Percentiles rank a stretch among this genome's conserved stretches.
These are phyloP conservation scores for Penicillium roqueforti DNA, from an alignment of 495 filamentous ascomycete genomes.

Conservation along the genomic window DNA sequence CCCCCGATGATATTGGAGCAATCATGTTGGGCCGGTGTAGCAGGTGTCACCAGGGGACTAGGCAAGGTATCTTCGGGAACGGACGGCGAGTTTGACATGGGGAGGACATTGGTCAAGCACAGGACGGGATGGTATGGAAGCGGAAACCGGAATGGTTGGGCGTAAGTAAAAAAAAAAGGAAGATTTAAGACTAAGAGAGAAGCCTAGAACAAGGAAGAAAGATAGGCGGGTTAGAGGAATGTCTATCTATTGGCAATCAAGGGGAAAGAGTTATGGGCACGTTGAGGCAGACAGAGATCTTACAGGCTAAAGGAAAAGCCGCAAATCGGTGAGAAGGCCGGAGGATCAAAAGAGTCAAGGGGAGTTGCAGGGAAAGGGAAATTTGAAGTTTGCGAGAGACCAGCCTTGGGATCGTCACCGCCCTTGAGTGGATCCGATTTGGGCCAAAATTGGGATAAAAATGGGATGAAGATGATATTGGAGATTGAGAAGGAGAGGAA, in stretches of 20 bases:
- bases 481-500: not conserved
- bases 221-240: conserved; percentile 15
- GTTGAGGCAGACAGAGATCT: conserved; percentile 32
- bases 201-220: not conserved
- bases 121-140: conserved; percentile 31
- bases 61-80: conserved; percentile 46
- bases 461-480: not conserved
- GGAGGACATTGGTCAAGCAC: conserved; percentile 50
- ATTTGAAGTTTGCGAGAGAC: conserved; percentile 9
- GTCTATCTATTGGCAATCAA: conserved; percentile 10
- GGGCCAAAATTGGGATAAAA: not conserved
- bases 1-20: conserved; percentile 35
- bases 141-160: conserved; percentile 14
- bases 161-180: not conserved
- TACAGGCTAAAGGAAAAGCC: conserved; percentile 32
- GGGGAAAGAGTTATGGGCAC: conserved; percentile 19
- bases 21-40: conserved; percentile 45
- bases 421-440: conserved; percentile 14
- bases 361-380: conserved; percentile 4
- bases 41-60: conserved; percentile 50
- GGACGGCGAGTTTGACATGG: conserved; percentile 53
- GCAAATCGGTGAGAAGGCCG: conserved; percentile 16
- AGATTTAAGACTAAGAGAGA: not conserved
- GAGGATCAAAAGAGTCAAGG: not conserved
- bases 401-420: conserved; percentile 24